These are phyloP conservation scores for Jimgerdemannia lactiflua DNA, from an alignment of 192 early-diverging fungal species.

Conservation along the genomic window DNA sequence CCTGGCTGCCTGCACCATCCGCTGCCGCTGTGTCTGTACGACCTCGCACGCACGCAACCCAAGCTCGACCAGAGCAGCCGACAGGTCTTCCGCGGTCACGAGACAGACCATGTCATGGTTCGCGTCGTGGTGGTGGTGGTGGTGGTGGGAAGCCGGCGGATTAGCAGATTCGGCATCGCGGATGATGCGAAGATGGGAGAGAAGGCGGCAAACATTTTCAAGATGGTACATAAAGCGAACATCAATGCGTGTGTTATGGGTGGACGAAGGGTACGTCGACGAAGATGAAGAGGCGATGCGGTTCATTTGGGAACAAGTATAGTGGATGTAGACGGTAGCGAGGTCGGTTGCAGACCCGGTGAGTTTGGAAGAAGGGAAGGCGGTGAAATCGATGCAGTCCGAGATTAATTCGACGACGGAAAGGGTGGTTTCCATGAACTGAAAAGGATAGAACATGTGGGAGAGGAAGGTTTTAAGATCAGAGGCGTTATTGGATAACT, in stretches of 20 bases:
- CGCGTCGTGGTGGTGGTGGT: neutral
- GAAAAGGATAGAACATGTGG: neutral
- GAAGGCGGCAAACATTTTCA: slow-evolving; percentile 10
- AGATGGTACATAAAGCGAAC: slow-evolving; percentile 21
- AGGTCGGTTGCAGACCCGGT: slow-evolving; percentile 5
- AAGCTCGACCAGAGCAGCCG: slow-evolving; percentile 20
- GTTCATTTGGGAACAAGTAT: slow-evolving; percentile 14
- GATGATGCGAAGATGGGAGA: slow-evolving; percentile 2
- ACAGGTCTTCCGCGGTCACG: slow-evolving; percentile 11
- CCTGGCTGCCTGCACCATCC: slow-evolving; percentile 3
- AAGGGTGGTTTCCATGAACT: slow-evolving; percentile 20
- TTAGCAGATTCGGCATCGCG: slow-evolving; percentile 7
- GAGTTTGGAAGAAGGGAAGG: slow-evolving; percentile 10
- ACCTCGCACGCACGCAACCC: slow-evolving; percentile 20
- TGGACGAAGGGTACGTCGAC: neutral
- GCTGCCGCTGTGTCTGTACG: slow-evolving; percentile 21
- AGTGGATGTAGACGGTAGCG: slow-evolving; percentile 16
- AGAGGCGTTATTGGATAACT: too few relatives aligned
- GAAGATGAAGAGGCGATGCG: neutral
- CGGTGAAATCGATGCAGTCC: slow-evolving; percentile 11
- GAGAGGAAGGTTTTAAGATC: too few relatives aligned
- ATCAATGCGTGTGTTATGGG: slow-evolving; percentile 7
- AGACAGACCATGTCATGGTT: neutral
- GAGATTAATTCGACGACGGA: slow-evolving; percentile 16
- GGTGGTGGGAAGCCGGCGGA: slow-evolving; percentile 8